Conservation (phyloP, 768 basidiomycete genomes). For the Cystobasidiopsis lactophilus region DNA sequence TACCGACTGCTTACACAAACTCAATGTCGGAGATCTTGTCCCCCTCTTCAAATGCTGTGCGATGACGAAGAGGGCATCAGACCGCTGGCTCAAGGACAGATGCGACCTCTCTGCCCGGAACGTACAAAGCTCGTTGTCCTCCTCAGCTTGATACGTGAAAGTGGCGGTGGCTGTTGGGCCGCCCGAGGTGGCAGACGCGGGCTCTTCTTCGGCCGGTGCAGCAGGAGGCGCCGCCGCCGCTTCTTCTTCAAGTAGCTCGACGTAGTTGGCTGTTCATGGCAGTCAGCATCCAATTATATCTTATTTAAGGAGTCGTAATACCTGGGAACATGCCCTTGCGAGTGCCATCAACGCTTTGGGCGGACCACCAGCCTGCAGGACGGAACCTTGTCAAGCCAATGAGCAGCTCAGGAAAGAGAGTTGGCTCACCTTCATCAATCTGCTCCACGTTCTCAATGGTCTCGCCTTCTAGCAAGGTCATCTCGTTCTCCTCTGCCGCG, state of each 20-base stretch:
- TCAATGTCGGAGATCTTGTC: conserved; percentile 61
- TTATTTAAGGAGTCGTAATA: too few species aligned
- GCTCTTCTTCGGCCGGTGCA: conserved; percentile 14
- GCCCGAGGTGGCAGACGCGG: conserved; percentile 18
- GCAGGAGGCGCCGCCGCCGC: conserved; percentile 11
- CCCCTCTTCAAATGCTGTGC: conserved; percentile 45
- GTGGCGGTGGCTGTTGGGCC: conserved; percentile 43
- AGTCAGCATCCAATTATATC: background rate
- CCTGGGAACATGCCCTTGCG: background rate
- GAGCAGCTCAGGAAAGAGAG: conserved; percentile 77
- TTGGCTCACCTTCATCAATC: conserved; percentile 44
- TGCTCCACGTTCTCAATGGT: conserved; percentile 59
- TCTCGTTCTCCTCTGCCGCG: conserved; percentile 66
- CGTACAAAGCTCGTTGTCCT: conserved; percentile 57
- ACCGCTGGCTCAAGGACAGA: too few species aligned
- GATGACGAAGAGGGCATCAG: background rate
- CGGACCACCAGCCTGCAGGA: conserved; percentile 42
- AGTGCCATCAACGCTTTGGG: conserved; percentile 44
- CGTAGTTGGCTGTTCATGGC: conserved; percentile 1
- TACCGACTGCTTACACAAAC: too few species aligned
- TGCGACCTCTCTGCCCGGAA: too few species aligned
- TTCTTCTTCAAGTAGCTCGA: background rate
- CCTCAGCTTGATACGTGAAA: conserved; percentile 65
- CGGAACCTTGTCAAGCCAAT: conserved; percentile 27
- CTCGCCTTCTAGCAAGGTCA: conserved; percentile 57